Evolutionary conservation across 257 asterid species (phyloP).

Genomic region (Fraxinus pennsylvanica): DNA sequence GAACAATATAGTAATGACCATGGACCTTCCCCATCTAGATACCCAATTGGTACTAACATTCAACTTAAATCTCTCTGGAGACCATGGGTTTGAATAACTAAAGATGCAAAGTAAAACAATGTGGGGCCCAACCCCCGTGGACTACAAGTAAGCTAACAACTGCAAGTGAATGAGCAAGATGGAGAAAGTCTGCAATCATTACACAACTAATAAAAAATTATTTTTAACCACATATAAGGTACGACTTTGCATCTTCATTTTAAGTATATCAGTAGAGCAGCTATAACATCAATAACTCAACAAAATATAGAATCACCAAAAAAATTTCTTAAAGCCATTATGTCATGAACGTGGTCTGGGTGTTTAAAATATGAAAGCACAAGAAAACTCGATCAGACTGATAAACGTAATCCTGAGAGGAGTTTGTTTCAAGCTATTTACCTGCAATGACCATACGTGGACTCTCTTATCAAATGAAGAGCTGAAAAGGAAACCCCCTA

Average conservation of each 20-base stretch:
- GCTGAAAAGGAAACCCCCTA: constrained; percentile 94
- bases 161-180: too few relatives aligned
- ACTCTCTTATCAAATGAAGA: constrained; percentile 80
- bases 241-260: not conserved
- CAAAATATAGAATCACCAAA: not conserved
- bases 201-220: not conserved
- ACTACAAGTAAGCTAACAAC: too few relatives aligned
- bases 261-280: not conserved
- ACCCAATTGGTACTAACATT: too few relatives aligned
- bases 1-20: not conserved
- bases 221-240: not conserved
- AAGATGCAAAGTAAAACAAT: too few relatives aligned
- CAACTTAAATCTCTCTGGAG: too few relatives aligned
- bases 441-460: constrained; percentile 90
- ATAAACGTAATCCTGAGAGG: not conserved
- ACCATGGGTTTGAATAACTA: too few relatives aligned
- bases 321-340: not conserved
- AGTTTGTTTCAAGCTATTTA: constrained; percentile 31
- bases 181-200: too few relatives aligned
- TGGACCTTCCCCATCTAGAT: too few relatives aligned
- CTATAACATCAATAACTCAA: not conserved
- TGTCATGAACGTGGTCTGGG: not conserved
- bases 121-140: too few relatives aligned
- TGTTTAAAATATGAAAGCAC: not conserved
- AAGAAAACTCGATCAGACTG: not conserved